phyloP scores from a whole-genome alignment of 441 rosid species.

The Eutrema salsugineum region DNA sequence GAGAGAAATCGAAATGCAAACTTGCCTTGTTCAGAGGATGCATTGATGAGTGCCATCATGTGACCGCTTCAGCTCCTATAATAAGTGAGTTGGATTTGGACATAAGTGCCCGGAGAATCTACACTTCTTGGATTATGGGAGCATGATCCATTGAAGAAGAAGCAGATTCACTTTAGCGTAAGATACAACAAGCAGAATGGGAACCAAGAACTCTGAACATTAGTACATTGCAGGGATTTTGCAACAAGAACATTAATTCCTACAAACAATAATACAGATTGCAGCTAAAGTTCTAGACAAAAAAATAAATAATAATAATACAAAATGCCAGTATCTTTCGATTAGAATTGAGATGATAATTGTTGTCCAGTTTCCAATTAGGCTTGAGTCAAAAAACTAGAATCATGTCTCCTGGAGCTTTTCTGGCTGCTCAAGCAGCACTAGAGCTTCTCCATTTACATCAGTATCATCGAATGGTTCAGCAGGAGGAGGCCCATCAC shows the following conservation, averaged over 20 bases:
- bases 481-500: constrained; percentile 29
- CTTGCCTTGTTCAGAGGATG: neutral
- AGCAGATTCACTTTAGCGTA: neutral
- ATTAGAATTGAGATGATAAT: neutral
- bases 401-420: neutral
- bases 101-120: neutral
- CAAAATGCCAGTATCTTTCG: neutral
- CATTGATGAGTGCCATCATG: no score
- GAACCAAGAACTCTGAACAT: neutral
- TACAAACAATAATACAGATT: neutral
- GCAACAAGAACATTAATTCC: neutral
- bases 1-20: no score
- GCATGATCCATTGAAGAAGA: neutral
- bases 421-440: neutral
- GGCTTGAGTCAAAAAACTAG: neutral
- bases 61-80: neutral
- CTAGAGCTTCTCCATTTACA: constrained; percentile 4
- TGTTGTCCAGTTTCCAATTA: neutral
- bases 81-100: neutral
- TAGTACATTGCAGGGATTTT: neutral
- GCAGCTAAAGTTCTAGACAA: neutral
- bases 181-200: neutral
- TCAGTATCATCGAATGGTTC: constrained; percentile 19
- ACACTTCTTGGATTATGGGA: neutral
- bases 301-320: neutral